phyloP scores from a whole-genome alignment of 2,329 filamentous ascomycete species.

The Botrytis squamosa region DNA sequence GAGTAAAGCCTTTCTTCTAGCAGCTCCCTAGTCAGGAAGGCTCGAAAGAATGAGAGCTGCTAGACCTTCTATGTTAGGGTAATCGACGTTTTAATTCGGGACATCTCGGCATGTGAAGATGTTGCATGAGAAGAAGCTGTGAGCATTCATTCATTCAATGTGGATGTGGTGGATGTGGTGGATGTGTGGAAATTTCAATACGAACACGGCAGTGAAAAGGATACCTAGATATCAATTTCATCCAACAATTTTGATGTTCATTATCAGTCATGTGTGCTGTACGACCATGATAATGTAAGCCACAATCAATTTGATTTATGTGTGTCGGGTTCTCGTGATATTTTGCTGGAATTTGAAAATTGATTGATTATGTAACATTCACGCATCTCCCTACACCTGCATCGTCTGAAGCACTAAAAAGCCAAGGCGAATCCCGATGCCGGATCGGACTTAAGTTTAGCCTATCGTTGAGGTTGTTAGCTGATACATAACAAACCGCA shows the following conservation, averaged over 20 bases:
- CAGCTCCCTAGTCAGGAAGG: background rate
- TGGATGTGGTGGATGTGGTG: background rate
- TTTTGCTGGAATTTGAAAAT: no score
- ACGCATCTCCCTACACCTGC: no score
- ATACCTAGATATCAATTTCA: background rate
- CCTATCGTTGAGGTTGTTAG: conserved; percentile 2
- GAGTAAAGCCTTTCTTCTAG: conserved; percentile 9
- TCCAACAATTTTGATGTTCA: background rate
- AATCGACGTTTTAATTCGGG: background rate
- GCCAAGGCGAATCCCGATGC: conserved; percentile 13
- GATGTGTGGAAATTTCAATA: background rate
- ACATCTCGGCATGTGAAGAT: background rate
- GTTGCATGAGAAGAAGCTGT: background rate
- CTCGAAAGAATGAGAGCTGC: background rate
- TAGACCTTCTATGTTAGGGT: background rate
- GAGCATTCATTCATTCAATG: background rate
- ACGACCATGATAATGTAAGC: background rate
- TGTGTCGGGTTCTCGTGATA: no score
- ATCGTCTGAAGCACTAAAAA: background rate
- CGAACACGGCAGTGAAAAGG: background rate
- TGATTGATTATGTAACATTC: no score
- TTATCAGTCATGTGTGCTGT: conserved; percentile 2
- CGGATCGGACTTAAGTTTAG: conserved; percentile 13
- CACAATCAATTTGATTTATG: background rate
- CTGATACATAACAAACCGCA: background rate